Conservation (phyloP, 139 green algal genomes). For the Microglena sp. region DNA sequence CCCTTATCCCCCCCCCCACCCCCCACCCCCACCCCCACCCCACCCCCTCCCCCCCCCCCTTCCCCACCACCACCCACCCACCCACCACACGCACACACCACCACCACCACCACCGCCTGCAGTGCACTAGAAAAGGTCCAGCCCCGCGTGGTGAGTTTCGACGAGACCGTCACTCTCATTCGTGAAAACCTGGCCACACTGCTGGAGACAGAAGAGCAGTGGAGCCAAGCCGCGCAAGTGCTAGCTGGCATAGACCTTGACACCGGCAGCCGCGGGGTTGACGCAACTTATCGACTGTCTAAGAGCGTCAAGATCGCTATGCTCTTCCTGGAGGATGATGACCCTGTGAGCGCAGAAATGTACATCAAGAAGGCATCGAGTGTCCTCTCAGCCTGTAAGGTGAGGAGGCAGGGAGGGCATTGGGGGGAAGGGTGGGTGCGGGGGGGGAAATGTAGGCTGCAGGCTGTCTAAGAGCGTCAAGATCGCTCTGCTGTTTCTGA, state of each 20-base stretch:
- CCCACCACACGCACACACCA: too few species aligned
- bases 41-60: too few species aligned
- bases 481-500: conserved; percentile 91
- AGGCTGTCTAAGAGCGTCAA: conserved; percentile 84
- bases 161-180: conserved; percentile 64
- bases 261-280: conserved; percentile 34
- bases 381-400: conserved; percentile 61
- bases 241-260: conserved; percentile 90
- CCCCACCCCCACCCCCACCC: too few species aligned
- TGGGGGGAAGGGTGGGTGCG: background rate
- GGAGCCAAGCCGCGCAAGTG: conserved; percentile 68
- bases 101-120: conserved; percentile 1
- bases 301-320: conserved; percentile 92
- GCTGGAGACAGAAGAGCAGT: conserved; percentile 78
- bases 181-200: conserved; percentile 55
- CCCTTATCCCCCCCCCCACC: too few species aligned
- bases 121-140: conserved; percentile 65
- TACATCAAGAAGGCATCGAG: conserved; percentile 87
- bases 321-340: conserved; percentile 92
- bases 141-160: conserved; percentile 73
- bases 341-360: conserved; percentile 79
- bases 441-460: too few species aligned
- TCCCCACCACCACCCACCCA: too few species aligned
- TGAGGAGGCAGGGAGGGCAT: too few species aligned
- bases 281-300: conserved; percentile 71